These are phyloP conservation scores for Saccharomycopsis malanga DNA, from an alignment of 805 yeast species.

Conservation along the genomic window DNA sequence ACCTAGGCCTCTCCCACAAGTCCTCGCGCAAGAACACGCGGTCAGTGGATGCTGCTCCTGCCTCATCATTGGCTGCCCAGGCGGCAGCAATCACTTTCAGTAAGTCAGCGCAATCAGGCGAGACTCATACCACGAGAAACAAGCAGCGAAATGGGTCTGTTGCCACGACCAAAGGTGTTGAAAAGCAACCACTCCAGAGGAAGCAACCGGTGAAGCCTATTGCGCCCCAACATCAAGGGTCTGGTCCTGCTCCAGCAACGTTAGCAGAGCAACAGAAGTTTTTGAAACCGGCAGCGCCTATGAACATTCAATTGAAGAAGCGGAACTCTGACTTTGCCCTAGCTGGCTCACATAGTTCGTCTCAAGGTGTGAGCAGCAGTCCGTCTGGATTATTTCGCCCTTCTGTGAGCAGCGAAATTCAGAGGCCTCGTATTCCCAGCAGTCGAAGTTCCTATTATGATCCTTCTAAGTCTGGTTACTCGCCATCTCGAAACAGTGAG, in stretches of 20 bases:
- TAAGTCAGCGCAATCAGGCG: background rate
- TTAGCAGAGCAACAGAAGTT: background rate
- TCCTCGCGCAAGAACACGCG: background rate
- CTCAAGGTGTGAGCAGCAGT: background rate
- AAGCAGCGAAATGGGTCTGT: background rate
- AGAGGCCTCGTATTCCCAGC: background rate
- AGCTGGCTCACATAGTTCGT: background rate
- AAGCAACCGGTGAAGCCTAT: background rate
- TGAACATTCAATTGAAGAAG: background rate
- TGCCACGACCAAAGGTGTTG: background rate
- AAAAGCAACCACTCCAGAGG: background rate
- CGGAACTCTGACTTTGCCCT: background rate
- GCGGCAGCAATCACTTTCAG: constrained; percentile 19
- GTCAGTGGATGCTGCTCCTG: background rate
- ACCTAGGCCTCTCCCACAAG: background rate
- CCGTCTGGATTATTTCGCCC: background rate
- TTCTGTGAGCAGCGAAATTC: background rate
- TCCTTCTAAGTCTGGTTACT: too few relatives aligned
- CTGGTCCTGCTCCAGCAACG: background rate
- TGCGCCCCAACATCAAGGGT: background rate
- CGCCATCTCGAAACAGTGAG: too few relatives aligned
- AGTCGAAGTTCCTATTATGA: too few relatives aligned
- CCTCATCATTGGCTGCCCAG: constrained; percentile 15
- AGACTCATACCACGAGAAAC: background rate
- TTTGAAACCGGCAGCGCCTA: background rate